These are phyloP conservation scores for Aspergillus pseudoglaucus DNA, from an alignment of 2,329 filamentous ascomycete species.

Conservation along the genomic window DNA sequence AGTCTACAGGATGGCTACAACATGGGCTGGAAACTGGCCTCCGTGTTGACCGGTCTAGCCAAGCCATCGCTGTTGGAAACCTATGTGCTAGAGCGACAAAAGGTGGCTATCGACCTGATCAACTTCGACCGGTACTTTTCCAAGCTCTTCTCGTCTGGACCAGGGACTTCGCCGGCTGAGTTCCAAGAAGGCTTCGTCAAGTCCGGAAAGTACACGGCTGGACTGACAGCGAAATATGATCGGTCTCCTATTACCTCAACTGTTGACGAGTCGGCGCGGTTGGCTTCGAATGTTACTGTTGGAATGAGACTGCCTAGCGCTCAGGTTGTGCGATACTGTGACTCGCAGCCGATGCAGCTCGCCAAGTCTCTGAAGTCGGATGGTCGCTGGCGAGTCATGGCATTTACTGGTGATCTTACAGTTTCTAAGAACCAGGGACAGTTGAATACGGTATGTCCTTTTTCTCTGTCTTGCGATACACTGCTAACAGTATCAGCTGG, in stretches of 20 bases:
- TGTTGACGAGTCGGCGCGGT: conserved; percentile 25
- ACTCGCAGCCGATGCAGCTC: conserved; percentile 52
- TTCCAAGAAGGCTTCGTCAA: conserved; percentile 54
- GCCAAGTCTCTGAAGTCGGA: conserved; percentile 46
- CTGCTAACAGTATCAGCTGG: conserved; percentile 22
- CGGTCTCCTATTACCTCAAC: conserved; percentile 43
- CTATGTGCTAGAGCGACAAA: conserved; percentile 49
- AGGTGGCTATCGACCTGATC: conserved; percentile 53
- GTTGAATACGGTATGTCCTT: conserved; percentile 32
- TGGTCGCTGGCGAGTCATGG: conserved; percentile 47
- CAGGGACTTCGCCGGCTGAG: conserved; percentile 39
- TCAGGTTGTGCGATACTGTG: conserved; percentile 54
- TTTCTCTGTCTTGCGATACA: background rate
- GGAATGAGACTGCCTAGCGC: conserved; percentile 49
- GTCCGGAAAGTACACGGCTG: conserved; percentile 55
- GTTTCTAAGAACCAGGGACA: conserved; percentile 18
- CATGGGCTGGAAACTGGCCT: conserved; percentile 54
- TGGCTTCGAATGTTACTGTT: conserved; percentile 34
- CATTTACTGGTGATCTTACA: conserved; percentile 43
- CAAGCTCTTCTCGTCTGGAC: conserved; percentile 46
- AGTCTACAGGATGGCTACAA: conserved; percentile 56
- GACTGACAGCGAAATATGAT: conserved; percentile 51
- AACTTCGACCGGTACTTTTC: conserved; percentile 54
- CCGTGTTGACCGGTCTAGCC: conserved; percentile 43
- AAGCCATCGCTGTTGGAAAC: conserved; percentile 43